phyloP scores from a whole-genome alignment of 768 basidiomycete genomes.

The Mycena maculata region DNA sequence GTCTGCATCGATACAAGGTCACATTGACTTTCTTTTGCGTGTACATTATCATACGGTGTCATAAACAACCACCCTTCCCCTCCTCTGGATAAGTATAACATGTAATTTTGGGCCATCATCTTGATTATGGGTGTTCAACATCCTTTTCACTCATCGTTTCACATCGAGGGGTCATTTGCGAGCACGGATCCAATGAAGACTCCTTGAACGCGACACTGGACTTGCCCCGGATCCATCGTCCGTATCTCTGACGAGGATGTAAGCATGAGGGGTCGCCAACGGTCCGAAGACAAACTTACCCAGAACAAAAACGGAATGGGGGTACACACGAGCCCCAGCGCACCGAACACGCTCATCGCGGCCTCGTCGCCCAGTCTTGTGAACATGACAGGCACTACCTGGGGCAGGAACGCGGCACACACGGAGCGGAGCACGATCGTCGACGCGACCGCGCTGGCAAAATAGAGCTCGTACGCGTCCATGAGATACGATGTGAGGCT shows the following conservation, averaged over 20 bases:
- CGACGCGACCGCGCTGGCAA: conserved; percentile 75
- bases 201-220: conserved; percentile 60
- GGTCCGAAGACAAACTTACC: conserved; percentile 47
- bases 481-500: conserved; percentile 77
- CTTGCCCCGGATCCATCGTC: conserved; percentile 58
- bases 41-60: conserved; percentile 11
- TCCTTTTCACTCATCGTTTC: conserved; percentile 29
- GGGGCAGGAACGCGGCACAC: conserved; percentile 72
- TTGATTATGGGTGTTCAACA: conserved; percentile 21
- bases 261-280: conserved; percentile 8
- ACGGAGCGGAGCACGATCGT: conserved; percentile 74
- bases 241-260: conserved; percentile 57
- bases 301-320: conserved; percentile 69
- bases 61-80: conserved; percentile 11
- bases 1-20: conserved; percentile 23
- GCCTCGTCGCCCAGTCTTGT: conserved; percentile 62
- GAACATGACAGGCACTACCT: conserved; percentile 67
- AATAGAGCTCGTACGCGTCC: conserved; percentile 75
- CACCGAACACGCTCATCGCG: conserved; percentile 67
- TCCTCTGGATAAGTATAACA: conserved; percentile 20
- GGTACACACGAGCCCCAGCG: conserved; percentile 60
- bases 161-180: conserved; percentile 19
- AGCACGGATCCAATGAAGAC: conserved; percentile 22
- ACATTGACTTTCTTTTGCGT: conserved; percentile 21
- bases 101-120: conserved; percentile 1